Conservation (phyloP, 108 stramenopile genomes). For the Discostella stelligeroides region DNA sequence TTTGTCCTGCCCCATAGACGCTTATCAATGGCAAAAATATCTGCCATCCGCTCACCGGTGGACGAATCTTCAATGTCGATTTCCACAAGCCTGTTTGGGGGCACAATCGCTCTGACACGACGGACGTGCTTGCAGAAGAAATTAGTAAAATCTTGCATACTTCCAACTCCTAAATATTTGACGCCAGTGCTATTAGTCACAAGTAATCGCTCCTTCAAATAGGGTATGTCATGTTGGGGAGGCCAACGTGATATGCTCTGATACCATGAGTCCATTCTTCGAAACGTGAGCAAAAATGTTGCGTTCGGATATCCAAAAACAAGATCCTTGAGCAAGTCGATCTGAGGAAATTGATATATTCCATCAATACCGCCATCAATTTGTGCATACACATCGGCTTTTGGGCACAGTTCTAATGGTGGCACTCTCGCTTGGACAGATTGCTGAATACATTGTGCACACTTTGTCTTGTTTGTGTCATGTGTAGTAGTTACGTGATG, state of each 20-base stretch:
- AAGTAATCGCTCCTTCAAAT: conserved; percentile 1
- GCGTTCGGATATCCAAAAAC: conserved; percentile 19
- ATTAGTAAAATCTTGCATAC: background rate
- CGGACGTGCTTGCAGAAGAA: conserved; percentile 33
- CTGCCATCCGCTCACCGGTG: background rate
- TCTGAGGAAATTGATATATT: conserved; percentile 1
- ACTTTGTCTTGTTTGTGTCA: too few species aligned
- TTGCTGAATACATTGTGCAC: conserved; percentile 15
- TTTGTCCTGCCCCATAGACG: conserved; percentile 19
- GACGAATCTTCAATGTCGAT: conserved; percentile 28
- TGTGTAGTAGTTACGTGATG: too few species aligned
- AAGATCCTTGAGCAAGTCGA: conserved; percentile 18
- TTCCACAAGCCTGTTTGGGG: conserved; percentile 16
- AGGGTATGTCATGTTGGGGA: background rate
- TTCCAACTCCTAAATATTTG: background rate
- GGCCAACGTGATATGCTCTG: conserved; percentile 25
- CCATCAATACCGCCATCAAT: background rate
- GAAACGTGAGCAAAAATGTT: conserved; percentile 32
- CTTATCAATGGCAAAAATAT: conserved; percentile 23
- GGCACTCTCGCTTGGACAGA: background rate
- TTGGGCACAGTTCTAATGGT: conserved; percentile 5
- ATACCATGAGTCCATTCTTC: conserved; percentile 31
- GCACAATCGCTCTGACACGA: conserved; percentile 16
- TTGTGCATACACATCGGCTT: conserved; percentile 7
- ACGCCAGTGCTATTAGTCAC: conserved; percentile 2